Evolutionary conservation across 257 asterid genomes (phyloP), one percentile per base, ranked within the genome.

Genomic region (Sherardia arvensis): DNA sequence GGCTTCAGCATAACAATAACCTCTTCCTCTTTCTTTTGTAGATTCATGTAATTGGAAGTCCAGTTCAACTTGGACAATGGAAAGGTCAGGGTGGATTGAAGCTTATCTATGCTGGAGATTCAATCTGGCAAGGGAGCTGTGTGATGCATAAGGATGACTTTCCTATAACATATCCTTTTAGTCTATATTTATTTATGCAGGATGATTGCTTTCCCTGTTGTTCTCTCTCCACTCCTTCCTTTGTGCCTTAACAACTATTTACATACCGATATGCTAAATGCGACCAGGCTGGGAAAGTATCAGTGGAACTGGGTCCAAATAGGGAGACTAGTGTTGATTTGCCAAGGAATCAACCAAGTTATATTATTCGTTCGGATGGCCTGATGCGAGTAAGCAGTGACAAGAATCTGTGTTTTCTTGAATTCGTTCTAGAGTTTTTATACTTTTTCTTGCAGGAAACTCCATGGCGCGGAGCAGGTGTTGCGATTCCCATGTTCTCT

Each of bases 401-500:
- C 51, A 38, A 56, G 58, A 38, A 61, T 53, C 34, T 64, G 62
- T 43, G 67, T 28, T 11, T 26, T 51, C 38, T 61, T 22, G 25
- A 60, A 28, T 62, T 49, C 9, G 47, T 59, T 59, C 27, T 14
- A 55, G 3, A 63, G 5, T 23, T 43, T 26, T 18, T 4, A 3
- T 4, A 22, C 5, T 9, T 30, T 15, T 49, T 69, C 2, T 71
- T 27, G 34, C 67, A 91, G 98, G 98, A 93, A 83, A 82, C 83
- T 81, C 94, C 96, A 65, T 89, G 99, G 97, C 87, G 95, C 56
- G 99, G 99, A 61, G 91, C 95, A 18, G 99, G 99, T 69, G 90
- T 93, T 34, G 95, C 99, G 5, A 64, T 93, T 67, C 99, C 99
- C 40, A 89, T 93, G 97, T 93, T 93, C 68, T 93, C 99, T 18